phyloP scores from a whole-genome alignment of 106 monocot species.

The Allium cepa region DNA sequence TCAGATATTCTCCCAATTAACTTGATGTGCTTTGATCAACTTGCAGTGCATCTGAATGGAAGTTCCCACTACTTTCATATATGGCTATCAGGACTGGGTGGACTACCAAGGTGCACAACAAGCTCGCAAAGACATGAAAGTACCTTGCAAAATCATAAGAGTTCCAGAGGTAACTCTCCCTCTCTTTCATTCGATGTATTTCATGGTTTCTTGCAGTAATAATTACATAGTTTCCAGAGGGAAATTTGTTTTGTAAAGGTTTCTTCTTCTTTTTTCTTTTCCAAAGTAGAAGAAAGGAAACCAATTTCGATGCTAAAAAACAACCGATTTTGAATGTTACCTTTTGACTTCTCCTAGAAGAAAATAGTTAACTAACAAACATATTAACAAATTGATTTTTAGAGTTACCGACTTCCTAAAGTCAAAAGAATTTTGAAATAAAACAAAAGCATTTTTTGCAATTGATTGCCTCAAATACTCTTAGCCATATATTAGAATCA shows the following conservation, averaged over 20 bases:
- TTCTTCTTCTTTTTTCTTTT: not conserved
- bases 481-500: too few species aligned
- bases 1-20: too few species aligned
- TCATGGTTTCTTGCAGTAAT: not conserved
- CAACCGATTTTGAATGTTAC: too few species aligned
- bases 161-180: slow-evolving; percentile 69
- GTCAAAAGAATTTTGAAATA: too few species aligned
- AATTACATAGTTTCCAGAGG: not conserved
- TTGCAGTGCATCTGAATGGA: slow-evolving; percentile 87
- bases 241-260: not conserved
- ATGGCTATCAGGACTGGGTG: slow-evolving; percentile 94
- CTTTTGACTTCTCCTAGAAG: too few species aligned
- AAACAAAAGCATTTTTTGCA: too few species aligned
- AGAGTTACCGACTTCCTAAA: too few species aligned
- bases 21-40: too few species aligned
- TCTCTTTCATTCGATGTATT: not conserved
- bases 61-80: slow-evolving; percentile 90
- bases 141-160: slow-evolving; percentile 90
- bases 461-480: too few species aligned
- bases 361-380: too few species aligned
- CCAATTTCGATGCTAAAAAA: too few species aligned
- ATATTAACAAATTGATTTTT: too few species aligned
- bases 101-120: slow-evolving; percentile 76
- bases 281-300: not conserved
- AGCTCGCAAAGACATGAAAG: slow-evolving; percentile 85